Conservation (phyloP, 306 rosid genomes). For the Hippophae rhamnoides region DNA sequence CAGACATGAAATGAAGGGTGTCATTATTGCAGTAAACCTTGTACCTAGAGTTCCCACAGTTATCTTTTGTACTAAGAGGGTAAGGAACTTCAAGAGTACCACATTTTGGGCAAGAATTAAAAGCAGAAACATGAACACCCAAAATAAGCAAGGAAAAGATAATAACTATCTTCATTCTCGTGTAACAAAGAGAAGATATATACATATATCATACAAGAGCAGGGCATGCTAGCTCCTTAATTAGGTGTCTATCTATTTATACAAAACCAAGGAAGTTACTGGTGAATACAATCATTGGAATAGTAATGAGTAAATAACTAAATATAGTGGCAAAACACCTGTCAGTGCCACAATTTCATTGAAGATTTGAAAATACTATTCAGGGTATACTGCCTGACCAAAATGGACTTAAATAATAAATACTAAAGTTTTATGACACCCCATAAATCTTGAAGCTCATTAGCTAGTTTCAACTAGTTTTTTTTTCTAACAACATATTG, state of each 20-base stretch:
- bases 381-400: neutral
- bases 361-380: neutral
- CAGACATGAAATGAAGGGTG: conserved; percentile 53
- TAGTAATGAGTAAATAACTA: neutral
- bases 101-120: conserved; percentile 46
- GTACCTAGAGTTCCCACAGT: conserved; percentile 62
- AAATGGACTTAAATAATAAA: neutral
- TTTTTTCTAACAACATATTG: neutral
- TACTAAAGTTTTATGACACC: neutral
- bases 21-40: conserved; percentile 47
- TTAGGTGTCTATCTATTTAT: conserved; percentile 21
- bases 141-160: conserved; percentile 24
- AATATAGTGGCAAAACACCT: conserved; percentile 4
- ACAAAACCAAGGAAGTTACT: neutral
- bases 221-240: conserved; percentile 7
- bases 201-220: conserved; percentile 2
- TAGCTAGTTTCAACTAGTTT: neutral
- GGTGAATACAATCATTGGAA: neutral
- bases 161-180: conserved; percentile 19
- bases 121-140: conserved; percentile 19
- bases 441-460: conserved; percentile 15
- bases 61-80: conserved; percentile 59
- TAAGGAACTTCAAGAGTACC: conserved; percentile 55
- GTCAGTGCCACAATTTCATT: neutral
- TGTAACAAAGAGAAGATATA: conserved; percentile 1